These are phyloP conservation scores for Fragosphaeria purpurea DNA, from an alignment of 2,329 filamentous ascomycete genomes.

Conservation along the genomic window DNA sequence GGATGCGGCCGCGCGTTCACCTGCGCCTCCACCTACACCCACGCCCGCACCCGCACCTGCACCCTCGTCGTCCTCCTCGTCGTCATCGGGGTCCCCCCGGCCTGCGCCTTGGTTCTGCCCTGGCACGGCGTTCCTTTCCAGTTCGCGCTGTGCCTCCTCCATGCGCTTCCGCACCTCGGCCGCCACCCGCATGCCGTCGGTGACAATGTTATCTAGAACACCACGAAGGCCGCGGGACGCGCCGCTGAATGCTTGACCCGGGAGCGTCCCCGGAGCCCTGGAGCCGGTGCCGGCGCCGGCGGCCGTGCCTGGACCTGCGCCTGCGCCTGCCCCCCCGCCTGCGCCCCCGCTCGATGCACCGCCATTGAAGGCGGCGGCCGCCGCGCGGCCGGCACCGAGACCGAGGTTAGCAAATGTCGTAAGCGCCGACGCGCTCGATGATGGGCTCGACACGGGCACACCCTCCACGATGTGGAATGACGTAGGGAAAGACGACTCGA, in stretches of 20 bases:
- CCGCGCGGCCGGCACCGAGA: slow-evolving; percentile 25
- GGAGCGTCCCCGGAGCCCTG: not conserved
- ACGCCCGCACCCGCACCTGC: no score
- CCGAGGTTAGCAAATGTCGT: slow-evolving; percentile 72
- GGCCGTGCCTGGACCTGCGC: slow-evolving; percentile 28
- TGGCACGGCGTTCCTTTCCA: slow-evolving; percentile 71
- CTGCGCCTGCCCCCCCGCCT: slow-evolving; percentile 27
- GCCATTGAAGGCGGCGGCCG: slow-evolving; percentile 29
- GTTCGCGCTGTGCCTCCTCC: slow-evolving; percentile 88
- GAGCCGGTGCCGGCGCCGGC: slow-evolving; percentile 18
- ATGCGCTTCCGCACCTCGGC: slow-evolving; percentile 84
- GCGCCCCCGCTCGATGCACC: not conserved
- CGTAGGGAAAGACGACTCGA: slow-evolving; percentile 87
- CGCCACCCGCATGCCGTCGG: slow-evolving; percentile 91
- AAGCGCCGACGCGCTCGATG: slow-evolving; percentile 55
- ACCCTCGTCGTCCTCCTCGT: slow-evolving; percentile 48
- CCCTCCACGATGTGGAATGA: slow-evolving; percentile 81
- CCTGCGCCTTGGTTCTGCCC: slow-evolving; percentile 38
- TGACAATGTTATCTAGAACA: slow-evolving; percentile 94
- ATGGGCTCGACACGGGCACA: slow-evolving; percentile 23
- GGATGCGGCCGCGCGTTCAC: no score
- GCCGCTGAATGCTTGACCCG: slow-evolving; percentile 29
- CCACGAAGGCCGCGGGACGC: slow-evolving; percentile 70
- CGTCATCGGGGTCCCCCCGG: slow-evolving; percentile 60
- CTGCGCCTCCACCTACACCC: no score